phyloP scores from a whole-genome alignment of 116 monocot species.

The Cymodocea nodosa region DNA sequence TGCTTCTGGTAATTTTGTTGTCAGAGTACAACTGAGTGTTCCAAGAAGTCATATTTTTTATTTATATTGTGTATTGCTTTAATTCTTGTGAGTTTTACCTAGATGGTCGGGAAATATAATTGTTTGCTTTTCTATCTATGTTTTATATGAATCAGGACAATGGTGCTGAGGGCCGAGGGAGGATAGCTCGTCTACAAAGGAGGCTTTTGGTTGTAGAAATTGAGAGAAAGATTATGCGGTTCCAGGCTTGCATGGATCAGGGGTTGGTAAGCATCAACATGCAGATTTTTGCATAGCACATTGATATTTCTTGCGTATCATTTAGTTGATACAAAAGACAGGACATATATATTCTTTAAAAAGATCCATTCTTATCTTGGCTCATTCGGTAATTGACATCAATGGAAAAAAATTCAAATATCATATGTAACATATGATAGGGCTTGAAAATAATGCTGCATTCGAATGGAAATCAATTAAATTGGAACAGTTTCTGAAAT shows the following conservation, averaged over 20 bases:
- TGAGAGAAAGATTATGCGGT: constrained; percentile 67
- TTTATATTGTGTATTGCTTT: not conserved
- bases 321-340: too few relatives aligned
- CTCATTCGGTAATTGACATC: too few relatives aligned
- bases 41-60: not conserved
- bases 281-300: not conserved
- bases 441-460: too few relatives aligned
- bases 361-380: too few relatives aligned
- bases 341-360: too few relatives aligned
- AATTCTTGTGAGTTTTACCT: not conserved
- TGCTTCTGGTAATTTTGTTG: not conserved
- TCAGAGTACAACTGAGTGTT: not conserved
- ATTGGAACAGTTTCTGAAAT: too few relatives aligned
- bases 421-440: too few relatives aligned
- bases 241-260: constrained; percentile 45
- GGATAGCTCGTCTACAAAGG: constrained; percentile 64
- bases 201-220: constrained; percentile 83
- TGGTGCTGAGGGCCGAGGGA: constrained; percentile 89
- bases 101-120: not conserved
- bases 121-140: too few relatives aligned
- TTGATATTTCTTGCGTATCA: too few relatives aligned
- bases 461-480: too few relatives aligned
- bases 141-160: constrained; percentile 43
- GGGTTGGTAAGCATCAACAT: constrained; percentile 40
- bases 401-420: too few relatives aligned